These are phyloP conservation scores for Pythium insidiosum DNA, from an alignment of 352 stramenopile genomes.

Conservation along the genomic window DNA sequence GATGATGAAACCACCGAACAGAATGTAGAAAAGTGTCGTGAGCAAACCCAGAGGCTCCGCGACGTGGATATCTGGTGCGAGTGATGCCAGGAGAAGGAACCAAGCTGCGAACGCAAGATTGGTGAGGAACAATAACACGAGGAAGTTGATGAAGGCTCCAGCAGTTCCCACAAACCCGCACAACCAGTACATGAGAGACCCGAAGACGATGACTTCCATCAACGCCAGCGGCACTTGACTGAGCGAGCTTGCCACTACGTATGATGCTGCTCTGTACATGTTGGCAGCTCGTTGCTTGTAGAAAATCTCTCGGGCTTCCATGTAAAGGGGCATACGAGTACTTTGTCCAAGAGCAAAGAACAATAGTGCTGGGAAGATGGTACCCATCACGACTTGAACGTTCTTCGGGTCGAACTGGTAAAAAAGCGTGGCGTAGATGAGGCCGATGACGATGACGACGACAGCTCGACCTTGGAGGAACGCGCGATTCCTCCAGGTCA, in stretches of 20 bases:
- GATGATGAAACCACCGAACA: constrained; percentile 64
- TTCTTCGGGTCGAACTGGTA: constrained; percentile 48
- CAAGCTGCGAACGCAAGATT: constrained; percentile 59
- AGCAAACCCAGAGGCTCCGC: constrained; percentile 59
- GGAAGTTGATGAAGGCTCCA: constrained; percentile 45
- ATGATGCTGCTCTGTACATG: constrained; percentile 80
- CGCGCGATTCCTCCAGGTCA: constrained; percentile 49
- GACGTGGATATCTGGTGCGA: constrained; percentile 33
- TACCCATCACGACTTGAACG: constrained; percentile 62
- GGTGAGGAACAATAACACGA: constrained; percentile 53
- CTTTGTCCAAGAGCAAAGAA: constrained; percentile 81
- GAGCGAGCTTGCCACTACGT: constrained; percentile 54
- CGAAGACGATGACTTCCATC: constrained; percentile 77
- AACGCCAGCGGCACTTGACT: constrained; percentile 44
- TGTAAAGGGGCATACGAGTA: constrained; percentile 71
- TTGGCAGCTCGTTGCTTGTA: constrained; percentile 88
- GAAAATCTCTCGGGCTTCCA: constrained; percentile 65
- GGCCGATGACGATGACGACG: constrained; percentile 54
- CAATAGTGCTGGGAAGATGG: constrained; percentile 85
- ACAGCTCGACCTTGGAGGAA: constrained; percentile 34
- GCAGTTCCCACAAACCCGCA: constrained; percentile 51
- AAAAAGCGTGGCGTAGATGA: constrained; percentile 60
- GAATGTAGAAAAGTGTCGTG: constrained; percentile 49
- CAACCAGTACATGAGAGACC: constrained; percentile 87
- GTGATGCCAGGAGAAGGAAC: constrained; percentile 55